These are phyloP conservation scores for Pichia terricola DNA, from an alignment of 1,139 yeast genomes.

Conservation along the genomic window DNA sequence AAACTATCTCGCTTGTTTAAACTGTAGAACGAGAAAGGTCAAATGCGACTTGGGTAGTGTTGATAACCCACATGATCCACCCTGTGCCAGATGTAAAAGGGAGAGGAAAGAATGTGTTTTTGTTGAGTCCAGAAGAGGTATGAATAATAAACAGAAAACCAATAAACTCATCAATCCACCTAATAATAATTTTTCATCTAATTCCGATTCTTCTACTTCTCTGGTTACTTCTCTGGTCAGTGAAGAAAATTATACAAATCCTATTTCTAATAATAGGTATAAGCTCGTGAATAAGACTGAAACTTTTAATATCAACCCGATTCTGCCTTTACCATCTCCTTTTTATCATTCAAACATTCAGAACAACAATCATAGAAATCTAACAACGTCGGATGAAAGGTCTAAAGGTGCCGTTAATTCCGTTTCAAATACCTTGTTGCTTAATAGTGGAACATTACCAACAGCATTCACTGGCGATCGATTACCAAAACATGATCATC, in stretches of 20 bases:
- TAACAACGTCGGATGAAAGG: not conserved
- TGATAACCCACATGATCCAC: slow-evolving; percentile 66
- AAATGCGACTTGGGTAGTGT: slow-evolving; percentile 78
- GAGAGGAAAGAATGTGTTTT: slow-evolving; percentile 77
- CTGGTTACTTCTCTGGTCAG: not conserved
- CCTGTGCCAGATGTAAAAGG: slow-evolving; percentile 76
- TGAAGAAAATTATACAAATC: too few relatives aligned
- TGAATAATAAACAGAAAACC: slow-evolving; percentile 1
- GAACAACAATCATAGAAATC: not conserved
- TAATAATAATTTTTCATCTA: not conserved
- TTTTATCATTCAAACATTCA: slow-evolving; percentile 1
- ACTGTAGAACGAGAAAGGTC: slow-evolving; percentile 74
- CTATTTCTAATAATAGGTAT: not conserved
- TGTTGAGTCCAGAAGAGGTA: slow-evolving; percentile 55
- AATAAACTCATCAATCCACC: not conserved
- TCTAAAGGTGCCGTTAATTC: not conserved
- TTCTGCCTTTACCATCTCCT: slow-evolving; percentile 10
- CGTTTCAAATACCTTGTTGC: slow-evolving; percentile 2
- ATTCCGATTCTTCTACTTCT: not conserved
- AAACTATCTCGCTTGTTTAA: slow-evolving; percentile 74
- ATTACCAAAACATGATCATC: too few relatives aligned
- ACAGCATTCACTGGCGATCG: not conserved
- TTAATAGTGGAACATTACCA: not conserved
- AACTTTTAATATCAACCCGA: slow-evolving; percentile 4
- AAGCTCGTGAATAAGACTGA: not conserved